Percentiles rank a stretch among this genome's conserved stretches.
These are phyloP conservation scores for Lentinula detonsa DNA, from an alignment of 768 basidiomycete species.

Conservation along the genomic window DNA sequence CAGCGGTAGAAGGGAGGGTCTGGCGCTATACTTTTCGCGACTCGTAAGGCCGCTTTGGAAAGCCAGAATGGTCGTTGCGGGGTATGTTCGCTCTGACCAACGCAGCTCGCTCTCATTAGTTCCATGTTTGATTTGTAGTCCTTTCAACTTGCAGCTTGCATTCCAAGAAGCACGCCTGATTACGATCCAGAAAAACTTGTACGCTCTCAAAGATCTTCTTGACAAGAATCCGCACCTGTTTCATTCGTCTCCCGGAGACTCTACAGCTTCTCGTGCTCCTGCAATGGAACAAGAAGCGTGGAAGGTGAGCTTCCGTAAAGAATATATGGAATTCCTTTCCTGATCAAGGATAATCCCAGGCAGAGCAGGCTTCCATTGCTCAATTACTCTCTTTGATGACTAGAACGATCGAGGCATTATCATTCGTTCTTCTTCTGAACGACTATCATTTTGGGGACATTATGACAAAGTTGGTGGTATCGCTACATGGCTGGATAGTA, in stretches of 20 bases:
- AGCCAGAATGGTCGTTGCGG: conserved; percentile 59
- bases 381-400: conserved; percentile 69
- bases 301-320: conserved; percentile 48
- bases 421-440: conserved; percentile 85
- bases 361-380: conserved; percentile 77
- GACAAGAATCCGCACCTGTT: conserved; percentile 83
- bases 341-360: conserved; percentile 34
- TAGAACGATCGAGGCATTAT: conserved; percentile 89
- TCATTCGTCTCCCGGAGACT: conserved; percentile 72
- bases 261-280: conserved; percentile 47
- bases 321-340: neutral
- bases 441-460: conserved; percentile 89
- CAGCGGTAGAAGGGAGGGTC: conserved; percentile 84
- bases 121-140: neutral
- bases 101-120: neutral
- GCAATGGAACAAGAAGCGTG: conserved; percentile 81
- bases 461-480: conserved; percentile 53
- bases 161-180: conserved; percentile 58
- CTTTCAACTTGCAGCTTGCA: conserved; percentile 43
- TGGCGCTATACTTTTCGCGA: conserved; percentile 82
- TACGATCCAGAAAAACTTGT: conserved; percentile 75
- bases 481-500: neutral
- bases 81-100: conserved; percentile 35
- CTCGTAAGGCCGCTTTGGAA: conserved; percentile 87
- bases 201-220: conserved; percentile 69